phyloP scores from a whole-genome alignment of 2,329 filamentous ascomycete genomes.

The Exophiala alcalophila region DNA sequence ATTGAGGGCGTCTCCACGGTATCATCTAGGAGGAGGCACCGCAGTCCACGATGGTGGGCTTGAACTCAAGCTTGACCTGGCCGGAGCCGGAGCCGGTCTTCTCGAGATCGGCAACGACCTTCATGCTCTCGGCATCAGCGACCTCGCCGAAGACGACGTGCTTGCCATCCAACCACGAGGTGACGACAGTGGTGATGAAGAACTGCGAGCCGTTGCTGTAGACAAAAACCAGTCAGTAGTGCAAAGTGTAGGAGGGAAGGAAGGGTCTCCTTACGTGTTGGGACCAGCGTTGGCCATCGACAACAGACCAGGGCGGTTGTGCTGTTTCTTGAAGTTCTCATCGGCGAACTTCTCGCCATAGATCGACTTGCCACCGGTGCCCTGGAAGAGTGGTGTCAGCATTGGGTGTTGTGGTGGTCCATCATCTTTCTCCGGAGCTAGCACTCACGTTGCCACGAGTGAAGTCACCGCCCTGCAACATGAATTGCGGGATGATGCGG shows the following conservation, averaged over 20 bases:
- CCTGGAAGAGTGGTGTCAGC: conserved; percentile 73
- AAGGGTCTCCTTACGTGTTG: conserved; percentile 66
- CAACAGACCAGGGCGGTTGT: conserved; percentile 61
- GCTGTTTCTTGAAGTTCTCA: conserved; percentile 69
- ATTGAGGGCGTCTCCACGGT: background rate
- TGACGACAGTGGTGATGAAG: conserved; percentile 68
- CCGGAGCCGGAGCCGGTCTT: conserved; percentile 55
- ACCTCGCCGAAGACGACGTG: conserved; percentile 69
- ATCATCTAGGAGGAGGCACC: conserved; percentile 38
- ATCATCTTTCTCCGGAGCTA: conserved; percentile 81
- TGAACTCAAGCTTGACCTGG: conserved; percentile 49
- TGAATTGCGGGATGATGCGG: conserved; percentile 68
- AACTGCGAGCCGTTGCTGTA: conserved; percentile 68
- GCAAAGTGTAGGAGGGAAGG: background rate
- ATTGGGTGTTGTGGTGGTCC: conserved; percentile 65
- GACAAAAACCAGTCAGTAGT: conserved; percentile 12
- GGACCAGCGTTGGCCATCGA: conserved; percentile 68
- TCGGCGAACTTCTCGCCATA: conserved; percentile 66
- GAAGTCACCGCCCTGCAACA: conserved; percentile 70
- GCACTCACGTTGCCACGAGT: conserved; percentile 61
- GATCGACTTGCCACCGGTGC: conserved; percentile 66
- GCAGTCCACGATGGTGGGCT: conserved; percentile 54
- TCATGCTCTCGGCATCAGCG: conserved; percentile 53
- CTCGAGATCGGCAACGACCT: conserved; percentile 59
- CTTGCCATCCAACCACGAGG: conserved; percentile 65